Evolutionary conservation across 1,284 basidiomycete species (phyloP), one percentile per base, ranked within the genome.

Genomic region (Trichosporon asahii): DNA sequence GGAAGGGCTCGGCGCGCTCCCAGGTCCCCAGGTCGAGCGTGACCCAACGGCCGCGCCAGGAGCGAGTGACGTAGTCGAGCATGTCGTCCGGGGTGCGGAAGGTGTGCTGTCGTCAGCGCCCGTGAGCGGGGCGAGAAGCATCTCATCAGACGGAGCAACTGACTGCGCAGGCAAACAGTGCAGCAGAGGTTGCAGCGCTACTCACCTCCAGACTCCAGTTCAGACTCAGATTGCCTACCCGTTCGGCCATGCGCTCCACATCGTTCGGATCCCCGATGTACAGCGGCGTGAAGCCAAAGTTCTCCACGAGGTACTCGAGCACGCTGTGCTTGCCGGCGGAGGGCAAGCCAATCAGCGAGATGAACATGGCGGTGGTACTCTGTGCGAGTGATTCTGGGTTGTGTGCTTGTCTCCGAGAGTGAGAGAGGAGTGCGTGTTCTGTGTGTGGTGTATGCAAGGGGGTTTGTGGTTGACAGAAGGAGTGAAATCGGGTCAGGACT

Each of bases 291-390:
- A 88, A 89, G 2, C 80, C 82, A 74, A 87, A 84, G 29, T 79
- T 73, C 9, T 77, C 68, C 25, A 89, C 84, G 15, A 98, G 88
- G 79, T 92, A 95, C 14, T 89, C 84, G 66, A 90, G 87, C 15
- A 98, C 85, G 0, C 89, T 88, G 11, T 89, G 86, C 82, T 95
- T 97, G 23, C 96, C 96, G 4, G 94, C 87, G 37, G 85, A 89
- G 1, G 89, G 88, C 0, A 94, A 91, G 15, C 96, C 96, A 44
- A 97, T 87, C 68, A 99, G 88, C 12, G 92, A 90, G 76, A 99
- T 89, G 79, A 98, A 89, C 92, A 93, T 84, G 65, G 49, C 61
- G 21, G 5, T 14, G 25, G 27, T 4, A n/a, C n/a, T 15, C 8
- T 15, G 18, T 33, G 11, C n/a, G 7, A 9, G 29, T 11, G n/a